phyloP scores from a whole-genome alignment of 1,139 yeast genomes.

The Yamadazyma dushanensis region DNA sequence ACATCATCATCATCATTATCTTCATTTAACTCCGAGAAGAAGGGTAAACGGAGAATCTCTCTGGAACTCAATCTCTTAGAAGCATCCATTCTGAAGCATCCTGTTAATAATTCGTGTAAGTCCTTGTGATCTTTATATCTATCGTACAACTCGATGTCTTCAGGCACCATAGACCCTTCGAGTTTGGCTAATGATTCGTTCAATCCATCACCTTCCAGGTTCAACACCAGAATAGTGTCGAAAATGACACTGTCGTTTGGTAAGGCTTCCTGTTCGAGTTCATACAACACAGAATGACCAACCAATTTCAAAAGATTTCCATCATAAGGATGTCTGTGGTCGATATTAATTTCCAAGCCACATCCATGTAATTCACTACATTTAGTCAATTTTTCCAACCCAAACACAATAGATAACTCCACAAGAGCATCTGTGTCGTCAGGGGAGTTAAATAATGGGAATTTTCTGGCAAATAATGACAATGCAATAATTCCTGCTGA shows the following conservation, averaged over 20 bases:
- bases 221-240: constrained; percentile 38
- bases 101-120: constrained; percentile 54
- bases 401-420: constrained; percentile 84
- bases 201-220: constrained; percentile 20
- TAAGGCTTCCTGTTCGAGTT: constrained; percentile 34
- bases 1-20: constrained; percentile 34
- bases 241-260: constrained; percentile 40
- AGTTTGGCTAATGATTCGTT: constrained; percentile 8
- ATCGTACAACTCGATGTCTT: constrained; percentile 30
- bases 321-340: constrained; percentile 16
- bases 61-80: constrained; percentile 54
- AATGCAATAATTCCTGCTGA: constrained; percentile 86
- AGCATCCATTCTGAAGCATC: constrained; percentile 59
- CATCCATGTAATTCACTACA: constrained; percentile 88
- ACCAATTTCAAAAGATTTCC: constrained; percentile 38
- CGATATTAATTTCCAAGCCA: constrained; percentile 68
- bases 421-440: constrained; percentile 91
- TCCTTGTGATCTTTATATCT: constrained; percentile 41
- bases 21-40: constrained; percentile 44
- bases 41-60: constrained; percentile 55
- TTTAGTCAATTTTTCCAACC: constrained; percentile 67
- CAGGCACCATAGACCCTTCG: constrained; percentile 13
- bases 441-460: constrained; percentile 85
- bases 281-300: constrained; percentile 31
- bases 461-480: constrained; percentile 68